Percentiles rank a stretch among this genome's conserved stretches.
phyloP scores from a whole-genome alignment of 164 flowering plant species.

The Echeveria elegans region DNA sequence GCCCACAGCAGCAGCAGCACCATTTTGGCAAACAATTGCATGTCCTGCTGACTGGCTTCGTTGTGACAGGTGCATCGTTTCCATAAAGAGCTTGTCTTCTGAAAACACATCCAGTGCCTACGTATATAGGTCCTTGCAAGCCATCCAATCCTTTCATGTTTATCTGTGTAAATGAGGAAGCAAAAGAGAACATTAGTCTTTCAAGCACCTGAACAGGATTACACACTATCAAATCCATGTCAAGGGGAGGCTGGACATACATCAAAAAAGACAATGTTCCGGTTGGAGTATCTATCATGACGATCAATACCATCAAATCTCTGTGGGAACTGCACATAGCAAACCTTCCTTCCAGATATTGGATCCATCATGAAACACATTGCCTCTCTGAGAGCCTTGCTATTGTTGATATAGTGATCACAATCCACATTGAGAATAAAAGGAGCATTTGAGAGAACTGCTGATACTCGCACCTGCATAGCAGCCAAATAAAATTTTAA shows the following conservation, averaged over 20 bases:
- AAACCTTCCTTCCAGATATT: conserved; percentile 65
- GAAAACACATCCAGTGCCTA: conserved; percentile 95
- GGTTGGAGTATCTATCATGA: conserved; percentile 93
- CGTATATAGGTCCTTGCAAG: conserved; percentile 96
- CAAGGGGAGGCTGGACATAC: conserved; percentile 13
- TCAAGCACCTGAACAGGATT: no score
- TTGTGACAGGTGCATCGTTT: conserved; percentile 80
- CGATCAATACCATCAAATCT: conserved; percentile 97
- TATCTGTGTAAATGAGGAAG: conserved; percentile 37
- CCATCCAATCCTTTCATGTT: conserved; percentile 99
- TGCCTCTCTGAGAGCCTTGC: conserved; percentile 92
- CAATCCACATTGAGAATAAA: conserved; percentile 95
- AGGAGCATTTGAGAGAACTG: conserved; percentile 95
- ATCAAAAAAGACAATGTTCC: conserved; percentile 94
- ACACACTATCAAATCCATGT: neutral
- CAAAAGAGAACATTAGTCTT: no score
- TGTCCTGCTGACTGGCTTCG: conserved; percentile 40
- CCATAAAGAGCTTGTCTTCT: conserved; percentile 96
- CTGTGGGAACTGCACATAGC: conserved; percentile 95
- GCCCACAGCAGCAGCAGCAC: conserved; percentile 44
- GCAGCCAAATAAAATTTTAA: conserved; percentile 5
- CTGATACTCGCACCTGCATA: conserved; percentile 87
- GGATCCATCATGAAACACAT: conserved; percentile 99
- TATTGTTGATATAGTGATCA: conserved; percentile 96
- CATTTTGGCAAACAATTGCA: conserved; percentile 55